Conservation (phyloP, 225 moss, liverwort and hornwort species). For the Polytrichum formosum region DNA sequence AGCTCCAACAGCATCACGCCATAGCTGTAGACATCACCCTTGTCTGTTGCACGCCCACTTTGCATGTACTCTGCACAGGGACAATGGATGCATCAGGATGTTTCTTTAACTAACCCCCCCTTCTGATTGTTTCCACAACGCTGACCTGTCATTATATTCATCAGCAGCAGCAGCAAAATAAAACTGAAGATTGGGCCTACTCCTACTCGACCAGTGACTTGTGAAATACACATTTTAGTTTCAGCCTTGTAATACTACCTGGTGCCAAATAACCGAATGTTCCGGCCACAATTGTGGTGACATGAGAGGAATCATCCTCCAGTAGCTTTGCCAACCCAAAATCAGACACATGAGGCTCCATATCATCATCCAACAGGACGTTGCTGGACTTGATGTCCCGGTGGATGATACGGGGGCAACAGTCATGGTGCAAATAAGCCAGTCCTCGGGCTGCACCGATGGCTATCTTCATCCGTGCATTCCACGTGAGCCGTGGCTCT, state of each 20-base stretch:
- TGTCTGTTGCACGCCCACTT: constrained; percentile 51
- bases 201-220: background rate
- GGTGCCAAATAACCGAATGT: constrained; percentile 91
- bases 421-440: constrained; percentile 66
- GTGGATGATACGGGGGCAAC: constrained; percentile 59
- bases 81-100: constrained; percentile 1
- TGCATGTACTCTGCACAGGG: constrained; percentile 39
- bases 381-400: constrained; percentile 63
- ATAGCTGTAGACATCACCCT: constrained; percentile 46
- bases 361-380: constrained; percentile 50
- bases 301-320: constrained; percentile 66
- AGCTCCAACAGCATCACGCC: constrained; percentile 49
- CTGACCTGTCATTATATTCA: too few species aligned
- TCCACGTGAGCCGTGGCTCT: constrained; percentile 46
- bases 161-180: too few species aligned
- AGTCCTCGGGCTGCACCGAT: constrained; percentile 55
- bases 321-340: constrained; percentile 62
- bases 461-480: constrained; percentile 38
- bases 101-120: background rate
- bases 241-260: constrained; percentile 30
- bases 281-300: constrained; percentile 83
- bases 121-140: background rate
- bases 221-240: background rate
- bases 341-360: constrained; percentile 64
- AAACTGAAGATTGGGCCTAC: too few species aligned